These are phyloP conservation scores for Tricladium varicosporioides DNA, from an alignment of 2,329 filamentous ascomycete genomes.

Conservation along the genomic window DNA sequence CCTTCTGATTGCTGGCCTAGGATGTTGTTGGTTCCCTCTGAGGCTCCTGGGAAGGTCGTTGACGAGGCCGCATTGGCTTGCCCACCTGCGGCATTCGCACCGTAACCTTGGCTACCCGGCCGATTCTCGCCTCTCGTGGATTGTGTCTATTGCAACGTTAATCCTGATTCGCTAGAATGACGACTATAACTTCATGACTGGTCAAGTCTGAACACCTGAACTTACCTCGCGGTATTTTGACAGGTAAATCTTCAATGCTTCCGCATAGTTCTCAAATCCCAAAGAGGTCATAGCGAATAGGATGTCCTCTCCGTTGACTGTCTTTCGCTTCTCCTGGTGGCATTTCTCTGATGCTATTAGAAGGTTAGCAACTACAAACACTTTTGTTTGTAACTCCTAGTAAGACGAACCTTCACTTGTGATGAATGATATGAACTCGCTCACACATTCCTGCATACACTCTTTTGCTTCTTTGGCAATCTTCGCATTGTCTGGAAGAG, in stretches of 20 bases:
- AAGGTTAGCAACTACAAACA: slow-evolving; percentile 20
- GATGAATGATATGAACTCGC: slow-evolving; percentile 99
- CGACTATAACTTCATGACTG: slow-evolving; percentile 5
- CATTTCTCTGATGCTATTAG: slow-evolving; percentile 91
- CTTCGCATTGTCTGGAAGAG: slow-evolving; percentile 95
- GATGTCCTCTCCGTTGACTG: slow-evolving; percentile 97
- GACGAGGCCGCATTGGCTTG: slow-evolving; percentile 30
- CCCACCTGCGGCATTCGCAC: slow-evolving; percentile 40
- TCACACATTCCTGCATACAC: slow-evolving; percentile 99
- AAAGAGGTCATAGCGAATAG: slow-evolving; percentile 98
- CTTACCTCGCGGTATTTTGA: slow-evolving; percentile 97
- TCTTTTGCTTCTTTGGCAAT: slow-evolving; percentile 99
- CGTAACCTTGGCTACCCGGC: slow-evolving; percentile 53
- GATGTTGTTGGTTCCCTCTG: slow-evolving; percentile 35
- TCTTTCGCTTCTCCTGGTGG: slow-evolving; percentile 98
- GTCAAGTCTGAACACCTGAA: slow-evolving; percentile 25
- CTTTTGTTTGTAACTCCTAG: slow-evolving; percentile 7
- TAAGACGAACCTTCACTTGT: slow-evolving; percentile 85
- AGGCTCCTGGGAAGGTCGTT: slow-evolving; percentile 28
- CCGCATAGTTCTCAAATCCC: slow-evolving; percentile 97
- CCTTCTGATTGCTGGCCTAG: slow-evolving; percentile 33
- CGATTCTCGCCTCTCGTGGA: slow-evolving; percentile 65
- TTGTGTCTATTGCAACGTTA: slow-evolving; percentile 60
- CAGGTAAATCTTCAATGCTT: slow-evolving; percentile 96
- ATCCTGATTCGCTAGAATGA: slow-evolving; percentile 24